Evolutionary conservation across 2,329 filamentous ascomycete species (phyloP).

Genomic region (Leptographium lundbergii): DNA sequence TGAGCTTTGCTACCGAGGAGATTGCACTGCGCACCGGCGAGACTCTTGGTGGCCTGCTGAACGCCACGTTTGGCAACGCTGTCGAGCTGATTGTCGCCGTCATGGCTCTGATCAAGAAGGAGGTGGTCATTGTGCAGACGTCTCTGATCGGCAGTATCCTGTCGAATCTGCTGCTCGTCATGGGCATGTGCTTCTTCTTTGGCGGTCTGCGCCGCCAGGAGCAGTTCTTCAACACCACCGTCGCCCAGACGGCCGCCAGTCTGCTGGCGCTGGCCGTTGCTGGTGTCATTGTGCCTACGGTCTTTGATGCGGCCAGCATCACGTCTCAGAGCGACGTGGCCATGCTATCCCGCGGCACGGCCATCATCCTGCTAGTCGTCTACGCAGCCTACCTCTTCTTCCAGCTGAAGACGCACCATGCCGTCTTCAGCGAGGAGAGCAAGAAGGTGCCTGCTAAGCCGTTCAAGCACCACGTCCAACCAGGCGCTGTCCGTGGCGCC

Average conservation of each 20-base stretch:
- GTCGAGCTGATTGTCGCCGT: conserved; percentile 84
- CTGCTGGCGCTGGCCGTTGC: conserved; percentile 68
- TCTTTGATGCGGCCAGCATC: conserved; percentile 49
- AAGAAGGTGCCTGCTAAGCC: conserved; percentile 59
- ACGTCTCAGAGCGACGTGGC: conserved; percentile 38
- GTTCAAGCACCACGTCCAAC: conserved; percentile 21
- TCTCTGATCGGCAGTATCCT: conserved; percentile 86
- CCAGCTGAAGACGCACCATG: conserved; percentile 75
- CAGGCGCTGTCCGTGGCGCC: conserved; percentile 25
- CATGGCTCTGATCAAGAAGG: conserved; percentile 60
- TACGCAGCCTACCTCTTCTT: conserved; percentile 80
- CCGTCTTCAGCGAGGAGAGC: conserved; percentile 68
- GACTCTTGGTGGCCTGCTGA: conserved; percentile 75
- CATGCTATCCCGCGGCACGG: conserved; percentile 56
- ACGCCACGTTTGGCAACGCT: conserved; percentile 83
- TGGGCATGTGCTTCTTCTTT: conserved; percentile 89
- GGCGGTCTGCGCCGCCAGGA: conserved; percentile 67
- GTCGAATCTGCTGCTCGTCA: conserved; percentile 76
- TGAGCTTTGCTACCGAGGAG: conserved; percentile 80
- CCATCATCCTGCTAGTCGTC: conserved; percentile 70
- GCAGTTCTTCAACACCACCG: conserved; percentile 84
- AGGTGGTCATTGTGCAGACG: conserved; percentile 81
- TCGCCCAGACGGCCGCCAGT: conserved; percentile 79
- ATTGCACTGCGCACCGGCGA: conserved; percentile 73
- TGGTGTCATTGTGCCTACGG: conserved; percentile 78